Evolutionary conservation across 768 basidiomycete genomes (phyloP).

Genomic region (Calvatia gigantea): DNA sequence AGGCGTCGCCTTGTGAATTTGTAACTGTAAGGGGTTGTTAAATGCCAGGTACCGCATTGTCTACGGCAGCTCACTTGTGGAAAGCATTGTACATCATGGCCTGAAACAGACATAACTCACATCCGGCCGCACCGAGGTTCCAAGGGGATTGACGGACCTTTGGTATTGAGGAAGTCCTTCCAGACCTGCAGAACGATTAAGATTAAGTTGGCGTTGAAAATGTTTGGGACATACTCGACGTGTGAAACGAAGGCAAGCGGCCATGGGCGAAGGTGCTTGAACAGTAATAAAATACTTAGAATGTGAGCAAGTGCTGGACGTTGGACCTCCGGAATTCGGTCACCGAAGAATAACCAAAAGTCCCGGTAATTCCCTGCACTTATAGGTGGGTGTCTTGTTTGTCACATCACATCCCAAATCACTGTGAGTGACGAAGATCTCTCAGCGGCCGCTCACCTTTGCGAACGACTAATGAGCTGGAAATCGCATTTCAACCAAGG

Average conservation of each 20-base stretch:
- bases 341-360: no score
- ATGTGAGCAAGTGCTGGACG: no score
- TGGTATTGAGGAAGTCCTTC: conserved; percentile 74
- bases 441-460: not conserved
- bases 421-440: no score
- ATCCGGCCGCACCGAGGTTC: not conserved
- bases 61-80: conserved; percentile 53
- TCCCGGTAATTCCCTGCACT: no score
- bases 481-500: conserved; percentile 20
- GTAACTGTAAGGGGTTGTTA: conserved; percentile 39
- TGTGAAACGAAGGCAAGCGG: conserved; percentile 72
- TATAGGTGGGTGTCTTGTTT: not conserved
- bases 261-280: conserved; percentile 32
- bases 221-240: conserved; percentile 39
- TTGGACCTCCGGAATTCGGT: no score
- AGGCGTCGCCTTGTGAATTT: conserved; percentile 62
- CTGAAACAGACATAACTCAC: conserved; percentile 31
- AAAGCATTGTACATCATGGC: conserved; percentile 79
- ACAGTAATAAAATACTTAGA: not conserved
- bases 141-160: conserved; percentile 40
- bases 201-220: not conserved
- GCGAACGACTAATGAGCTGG: conserved; percentile 21
- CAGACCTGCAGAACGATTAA: conserved; percentile 52
- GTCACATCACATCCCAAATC: not conserved
- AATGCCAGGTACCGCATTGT: not conserved